A percentile compares a stretch with the other conserved stretches of the same genome.
These are phyloP conservation scores for Hyphopichia wangnamkhiaoensis DNA, from an alignment of 1,139 yeast species.

Conservation along the genomic window DNA sequence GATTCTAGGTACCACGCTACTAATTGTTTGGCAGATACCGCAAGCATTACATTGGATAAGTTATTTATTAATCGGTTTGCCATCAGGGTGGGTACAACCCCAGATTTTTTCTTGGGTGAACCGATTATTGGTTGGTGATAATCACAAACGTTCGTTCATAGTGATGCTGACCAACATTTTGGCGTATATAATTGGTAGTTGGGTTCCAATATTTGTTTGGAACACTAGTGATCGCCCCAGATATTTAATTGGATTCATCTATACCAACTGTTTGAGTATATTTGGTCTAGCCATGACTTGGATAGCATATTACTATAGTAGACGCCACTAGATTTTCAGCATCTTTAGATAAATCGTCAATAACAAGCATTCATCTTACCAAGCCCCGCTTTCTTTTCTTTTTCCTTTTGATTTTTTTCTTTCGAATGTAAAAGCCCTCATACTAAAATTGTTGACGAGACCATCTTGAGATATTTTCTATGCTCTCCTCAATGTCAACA, in stretches of 20 bases:
- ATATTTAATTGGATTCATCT: slow-evolving; percentile 23
- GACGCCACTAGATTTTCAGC: too few species aligned
- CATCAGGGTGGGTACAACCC: slow-evolving; percentile 32
- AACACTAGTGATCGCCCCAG: slow-evolving; percentile 18
- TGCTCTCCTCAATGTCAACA: too few species aligned
- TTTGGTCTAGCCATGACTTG: slow-evolving; percentile 21
- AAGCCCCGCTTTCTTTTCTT: too few species aligned
- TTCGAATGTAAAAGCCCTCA: too few species aligned
- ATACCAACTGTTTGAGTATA: slow-evolving; percentile 21
- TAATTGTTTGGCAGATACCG: slow-evolving; percentile 38
- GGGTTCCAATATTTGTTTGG: slow-evolving; percentile 24
- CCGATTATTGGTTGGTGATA: slow-evolving; percentile 18
- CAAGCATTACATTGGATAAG: slow-evolving; percentile 42
- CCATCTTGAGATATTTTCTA: too few species aligned
- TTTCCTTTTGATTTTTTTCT: too few species aligned
- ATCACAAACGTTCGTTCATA: slow-evolving; percentile 25
- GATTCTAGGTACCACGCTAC: slow-evolving; percentile 34
- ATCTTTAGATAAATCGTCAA: too few species aligned
- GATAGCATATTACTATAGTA: slow-evolving; percentile 8
- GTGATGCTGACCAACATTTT: slow-evolving; percentile 24
- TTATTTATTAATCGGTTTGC: slow-evolving; percentile 39
- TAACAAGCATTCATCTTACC: too few species aligned
- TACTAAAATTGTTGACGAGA: too few species aligned
- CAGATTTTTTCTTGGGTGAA: slow-evolving; percentile 27
- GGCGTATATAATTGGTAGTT: slow-evolving; percentile 25